Percentiles rank a stretch among this genome's conserved stretches.
Evolutionary conservation across 148 eudicot species (phyloP).

Genomic region (Drosera capensis): DNA sequence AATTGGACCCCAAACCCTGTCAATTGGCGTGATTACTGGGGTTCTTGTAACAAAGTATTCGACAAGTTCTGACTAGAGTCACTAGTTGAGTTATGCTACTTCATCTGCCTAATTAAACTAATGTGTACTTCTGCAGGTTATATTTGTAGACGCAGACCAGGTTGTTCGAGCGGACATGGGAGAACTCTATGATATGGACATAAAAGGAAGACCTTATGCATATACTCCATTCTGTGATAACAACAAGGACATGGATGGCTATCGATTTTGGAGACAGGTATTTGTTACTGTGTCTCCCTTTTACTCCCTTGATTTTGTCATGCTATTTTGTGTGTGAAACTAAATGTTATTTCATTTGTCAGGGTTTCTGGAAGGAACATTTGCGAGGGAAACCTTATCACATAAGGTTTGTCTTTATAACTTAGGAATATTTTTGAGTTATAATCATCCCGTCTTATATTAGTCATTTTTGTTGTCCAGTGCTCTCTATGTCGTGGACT

Average conservation of each 20-base stretch:
- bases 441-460: constrained; percentile 8
- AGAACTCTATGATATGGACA: constrained; percentile 97
- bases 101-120: neutral
- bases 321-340: constrained; percentile 3
- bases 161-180: constrained; percentile 93
- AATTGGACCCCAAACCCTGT: too few species aligned
- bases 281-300: neutral
- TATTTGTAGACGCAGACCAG: constrained; percentile 97
- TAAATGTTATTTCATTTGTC: constrained; percentile 7
- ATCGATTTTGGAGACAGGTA: constrained; percentile 94
- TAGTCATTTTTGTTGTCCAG: constrained; percentile 30
- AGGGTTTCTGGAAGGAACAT: constrained; percentile 99
- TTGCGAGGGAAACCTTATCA: constrained; percentile 92
- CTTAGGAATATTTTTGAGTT: constrained; percentile 2
- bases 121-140: constrained; percentile 50
- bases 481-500: constrained; percentile 92
- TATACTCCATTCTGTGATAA: constrained; percentile 98
- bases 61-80: too few species aligned
- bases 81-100: too few species aligned
- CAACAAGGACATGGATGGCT: constrained; percentile 97
- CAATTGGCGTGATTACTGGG: neutral
- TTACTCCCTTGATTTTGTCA: neutral
- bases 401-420: constrained; percentile 71
- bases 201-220: constrained; percentile 78
- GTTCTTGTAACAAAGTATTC: too few species aligned